Conservation (phyloP, 352 stramenopile genomes). For the Phytophthora chlamydospora region DNA sequence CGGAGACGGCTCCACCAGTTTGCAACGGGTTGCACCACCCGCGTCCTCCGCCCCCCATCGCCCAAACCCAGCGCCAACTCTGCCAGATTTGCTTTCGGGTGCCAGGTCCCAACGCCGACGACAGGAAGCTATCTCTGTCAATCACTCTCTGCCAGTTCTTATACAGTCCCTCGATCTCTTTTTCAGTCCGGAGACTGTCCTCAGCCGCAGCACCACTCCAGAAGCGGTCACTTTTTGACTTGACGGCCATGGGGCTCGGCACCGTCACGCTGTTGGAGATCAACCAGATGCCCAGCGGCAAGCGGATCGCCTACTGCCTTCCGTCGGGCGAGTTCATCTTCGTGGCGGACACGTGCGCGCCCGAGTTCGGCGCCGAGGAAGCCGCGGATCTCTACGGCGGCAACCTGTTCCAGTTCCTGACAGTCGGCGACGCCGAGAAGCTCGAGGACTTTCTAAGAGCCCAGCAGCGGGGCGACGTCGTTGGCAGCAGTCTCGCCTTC, state of each 20-base stretch:
- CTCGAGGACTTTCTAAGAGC: constrained; percentile 61
- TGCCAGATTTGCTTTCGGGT: constrained; percentile 19
- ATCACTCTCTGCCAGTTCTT: constrained; percentile 38
- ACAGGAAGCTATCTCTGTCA: constrained; percentile 40
- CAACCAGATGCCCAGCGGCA: constrained; percentile 49
- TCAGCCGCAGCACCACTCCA: not conserved
- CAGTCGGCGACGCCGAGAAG: constrained; percentile 60
- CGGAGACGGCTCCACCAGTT: constrained; percentile 21
- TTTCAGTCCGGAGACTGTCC: not conserved
- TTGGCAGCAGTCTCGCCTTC: constrained; percentile 19
- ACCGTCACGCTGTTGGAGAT: constrained; percentile 72
- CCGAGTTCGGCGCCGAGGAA: constrained; percentile 39
- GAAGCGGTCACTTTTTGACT: constrained; percentile 12
- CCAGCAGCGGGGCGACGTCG: constrained; percentile 15
- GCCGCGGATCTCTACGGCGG: constrained; percentile 63
- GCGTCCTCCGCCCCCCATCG: constrained; percentile 38
- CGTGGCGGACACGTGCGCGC: constrained; percentile 52
- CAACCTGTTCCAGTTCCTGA: constrained; percentile 67
- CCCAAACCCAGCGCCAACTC: constrained; percentile 27
- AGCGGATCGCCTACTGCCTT: constrained; percentile 70
- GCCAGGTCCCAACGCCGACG: constrained; percentile 13
- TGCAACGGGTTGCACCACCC: constrained; percentile 27
- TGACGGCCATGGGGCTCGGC: constrained; percentile 48
- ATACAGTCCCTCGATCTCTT: constrained; percentile 28
- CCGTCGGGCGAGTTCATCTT: constrained; percentile 79